phyloP scores from a whole-genome alignment of 2,329 filamentous ascomycete genomes.

The Sclerotinia sclerotiorum region DNA sequence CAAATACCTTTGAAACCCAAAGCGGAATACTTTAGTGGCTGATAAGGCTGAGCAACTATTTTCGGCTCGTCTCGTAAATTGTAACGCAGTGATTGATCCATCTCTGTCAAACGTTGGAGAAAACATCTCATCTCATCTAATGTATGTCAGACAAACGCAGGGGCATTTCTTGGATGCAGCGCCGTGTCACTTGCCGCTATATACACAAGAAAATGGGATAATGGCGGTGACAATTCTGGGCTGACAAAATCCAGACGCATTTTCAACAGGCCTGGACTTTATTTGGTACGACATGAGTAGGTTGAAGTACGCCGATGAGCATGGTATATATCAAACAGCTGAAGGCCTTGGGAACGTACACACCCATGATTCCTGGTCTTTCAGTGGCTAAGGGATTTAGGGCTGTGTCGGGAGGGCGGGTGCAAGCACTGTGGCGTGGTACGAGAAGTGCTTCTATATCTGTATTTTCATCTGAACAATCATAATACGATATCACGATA shows the following conservation, averaged over 20 bases:
- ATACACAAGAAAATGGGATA: background rate
- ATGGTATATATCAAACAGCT: background rate
- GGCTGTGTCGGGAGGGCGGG: background rate
- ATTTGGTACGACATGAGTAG: background rate
- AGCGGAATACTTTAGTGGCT: background rate
- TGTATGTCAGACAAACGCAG: slow-evolving; percentile 7
- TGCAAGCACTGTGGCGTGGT: background rate
- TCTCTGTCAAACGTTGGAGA: slow-evolving; percentile 1
- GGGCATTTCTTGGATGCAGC: background rate
- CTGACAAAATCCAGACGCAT: background rate
- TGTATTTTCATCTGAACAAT: background rate
- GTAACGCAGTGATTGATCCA: background rate
- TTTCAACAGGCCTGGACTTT: background rate
- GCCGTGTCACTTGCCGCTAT: slow-evolving; percentile 11
- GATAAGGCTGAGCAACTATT: slow-evolving; percentile 2
- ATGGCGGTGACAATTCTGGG: background rate
- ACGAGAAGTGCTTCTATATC: background rate
- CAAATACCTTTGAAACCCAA: background rate
- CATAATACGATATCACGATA: background rate
- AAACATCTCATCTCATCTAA: slow-evolving; percentile 2
- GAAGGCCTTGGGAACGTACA: background rate
- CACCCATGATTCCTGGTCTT: background rate
- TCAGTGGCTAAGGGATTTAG: background rate
- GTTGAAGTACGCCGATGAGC: background rate
- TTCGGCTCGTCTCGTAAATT: background rate